Evolutionary conservation across 2,329 filamentous ascomycete genomes (phyloP).

Genomic region (Calonectria hawksworthii): DNA sequence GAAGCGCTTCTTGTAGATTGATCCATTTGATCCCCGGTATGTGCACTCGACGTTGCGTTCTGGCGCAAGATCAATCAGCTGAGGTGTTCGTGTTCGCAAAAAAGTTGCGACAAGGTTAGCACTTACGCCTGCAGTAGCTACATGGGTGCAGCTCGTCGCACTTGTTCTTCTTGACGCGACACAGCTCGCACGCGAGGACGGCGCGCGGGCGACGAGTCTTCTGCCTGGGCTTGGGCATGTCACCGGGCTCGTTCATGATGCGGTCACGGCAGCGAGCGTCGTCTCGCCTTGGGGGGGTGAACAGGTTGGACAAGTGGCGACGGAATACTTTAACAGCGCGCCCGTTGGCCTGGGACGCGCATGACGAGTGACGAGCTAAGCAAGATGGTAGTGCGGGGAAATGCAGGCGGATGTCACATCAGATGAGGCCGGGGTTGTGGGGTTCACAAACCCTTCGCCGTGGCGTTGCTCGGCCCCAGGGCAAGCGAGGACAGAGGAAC

Average conservation of each 20-base stretch:
- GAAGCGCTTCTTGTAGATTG: slow-evolving; percentile 7
- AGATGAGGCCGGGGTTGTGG: slow-evolving; percentile 5
- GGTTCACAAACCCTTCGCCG: background rate
- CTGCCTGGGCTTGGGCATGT: slow-evolving; percentile 16
- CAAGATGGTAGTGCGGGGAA: slow-evolving; percentile 19
- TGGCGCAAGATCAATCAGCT: slow-evolving; percentile 5
- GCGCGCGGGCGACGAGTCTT: slow-evolving; percentile 53
- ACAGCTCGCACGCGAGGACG: slow-evolving; percentile 60
- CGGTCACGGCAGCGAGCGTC: background rate
- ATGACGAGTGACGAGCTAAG: slow-evolving; percentile 7
- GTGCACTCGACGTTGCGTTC: slow-evolving; percentile 44
- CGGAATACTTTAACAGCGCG: slow-evolving; percentile 8
- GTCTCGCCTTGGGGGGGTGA: background rate
- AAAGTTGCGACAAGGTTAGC: background rate
- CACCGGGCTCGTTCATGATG: background rate
- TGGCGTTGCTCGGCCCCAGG: background rate
- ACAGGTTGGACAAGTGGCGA: background rate
- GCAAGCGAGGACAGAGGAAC: background rate
- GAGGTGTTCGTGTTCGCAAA: background rate
- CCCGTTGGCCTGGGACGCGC: background rate
- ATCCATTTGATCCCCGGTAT: slow-evolving; percentile 39
- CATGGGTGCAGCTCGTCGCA: slow-evolving; percentile 60
- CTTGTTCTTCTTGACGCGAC: slow-evolving; percentile 63
- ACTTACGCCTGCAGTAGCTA: slow-evolving; percentile 36
- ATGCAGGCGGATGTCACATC: slow-evolving; percentile 13